These are phyloP conservation scores for Eucalyptus curtisii DNA, from an alignment of 345 rosid genomes.

Conservation along the genomic window DNA sequence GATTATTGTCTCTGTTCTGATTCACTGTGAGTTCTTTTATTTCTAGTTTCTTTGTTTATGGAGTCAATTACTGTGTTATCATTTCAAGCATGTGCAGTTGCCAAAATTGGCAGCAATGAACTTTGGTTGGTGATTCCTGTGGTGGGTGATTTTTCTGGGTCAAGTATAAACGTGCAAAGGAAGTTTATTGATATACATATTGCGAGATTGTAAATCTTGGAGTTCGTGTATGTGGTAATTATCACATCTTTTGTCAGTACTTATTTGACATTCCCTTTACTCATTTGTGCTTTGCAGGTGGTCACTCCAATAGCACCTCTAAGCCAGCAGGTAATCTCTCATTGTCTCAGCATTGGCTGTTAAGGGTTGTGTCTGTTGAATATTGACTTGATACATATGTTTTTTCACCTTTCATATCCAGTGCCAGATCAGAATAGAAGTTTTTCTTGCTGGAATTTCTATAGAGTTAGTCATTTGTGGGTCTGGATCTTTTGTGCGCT, in stretches of 20 bases:
- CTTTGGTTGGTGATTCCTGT: not conserved
- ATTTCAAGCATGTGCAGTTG: not conserved
- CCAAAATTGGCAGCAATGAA: not conserved
- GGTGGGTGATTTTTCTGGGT: not conserved
- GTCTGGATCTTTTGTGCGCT: not conserved
- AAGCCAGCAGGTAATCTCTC: conserved; percentile 75
- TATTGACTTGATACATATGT: not conserved
- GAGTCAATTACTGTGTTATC: not conserved
- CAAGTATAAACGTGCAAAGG: not conserved
- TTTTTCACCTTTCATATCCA: not conserved
- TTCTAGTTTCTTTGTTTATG: not conserved
- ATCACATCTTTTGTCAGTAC: not conserved
- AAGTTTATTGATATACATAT: not conserved
- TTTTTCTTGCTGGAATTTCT: not conserved
- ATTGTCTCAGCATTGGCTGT: not conserved
- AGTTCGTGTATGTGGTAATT: not conserved
- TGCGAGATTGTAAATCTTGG: not conserved
- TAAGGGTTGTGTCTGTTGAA: not conserved
- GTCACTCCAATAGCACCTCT: conserved; percentile 97
- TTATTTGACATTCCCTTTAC: not conserved
- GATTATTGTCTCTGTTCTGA: not conserved
- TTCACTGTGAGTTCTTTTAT: not conserved
- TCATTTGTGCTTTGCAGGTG: conserved; percentile 36
- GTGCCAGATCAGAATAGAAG: not conserved
- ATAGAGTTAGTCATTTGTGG: not conserved